Base-by-base conservation (phyloP, 2,329 filamentous ascomycete genomes). In the Colletotrichum somersetense region DNA sequence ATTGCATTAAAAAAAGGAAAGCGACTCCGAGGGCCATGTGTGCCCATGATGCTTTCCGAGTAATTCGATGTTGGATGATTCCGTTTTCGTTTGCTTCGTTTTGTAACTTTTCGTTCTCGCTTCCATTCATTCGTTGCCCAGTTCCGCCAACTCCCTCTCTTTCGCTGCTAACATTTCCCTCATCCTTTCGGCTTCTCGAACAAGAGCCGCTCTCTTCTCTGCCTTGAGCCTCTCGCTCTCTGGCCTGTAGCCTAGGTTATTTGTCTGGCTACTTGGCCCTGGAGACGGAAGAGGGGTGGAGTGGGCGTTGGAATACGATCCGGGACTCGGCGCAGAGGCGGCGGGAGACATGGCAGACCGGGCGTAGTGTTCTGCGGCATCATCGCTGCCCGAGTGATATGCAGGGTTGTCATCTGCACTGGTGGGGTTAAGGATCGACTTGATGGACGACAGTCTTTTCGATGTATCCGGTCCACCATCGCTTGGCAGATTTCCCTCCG, bases 181-280 rank as follows among this genome's bases (percentile, higher is more conserved):
- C 90, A 96, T 96, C 64, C 86, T 86, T 77, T 95, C 92, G 0
- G 93, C 91, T 79, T 97, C 93, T 33, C 90, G 86, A 78, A 91
- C 88, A 61, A 97, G 82, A 59, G 90, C 88, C 11, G 88, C 89
- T 61, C 92, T 87, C 67, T 90, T 87, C 74, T 93, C 91, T 5
- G 87, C 86, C 75, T 88, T 91, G 10, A 84, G 78, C 18, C 83
- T 83, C 40, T 89, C 88, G n/a, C 80, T 81, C 40, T 89, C 86
- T 14, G 76, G 82, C 12, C 80, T 79, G 52, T 79, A 79, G 65
- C 78, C 80, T 56, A 75, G 77, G 59, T 77, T 75, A 50, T 40
- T 75, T 73, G 30, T 58, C 53, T 71, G 72, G 50, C 70, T 69
- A 66, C 75, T 76, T 18, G 78, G 74, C 42, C 79, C 69, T 44